Base-by-base conservation (phyloP, 2,329 filamentous ascomycete genomes). In the Microcyclospora tardicrescens region DNA sequence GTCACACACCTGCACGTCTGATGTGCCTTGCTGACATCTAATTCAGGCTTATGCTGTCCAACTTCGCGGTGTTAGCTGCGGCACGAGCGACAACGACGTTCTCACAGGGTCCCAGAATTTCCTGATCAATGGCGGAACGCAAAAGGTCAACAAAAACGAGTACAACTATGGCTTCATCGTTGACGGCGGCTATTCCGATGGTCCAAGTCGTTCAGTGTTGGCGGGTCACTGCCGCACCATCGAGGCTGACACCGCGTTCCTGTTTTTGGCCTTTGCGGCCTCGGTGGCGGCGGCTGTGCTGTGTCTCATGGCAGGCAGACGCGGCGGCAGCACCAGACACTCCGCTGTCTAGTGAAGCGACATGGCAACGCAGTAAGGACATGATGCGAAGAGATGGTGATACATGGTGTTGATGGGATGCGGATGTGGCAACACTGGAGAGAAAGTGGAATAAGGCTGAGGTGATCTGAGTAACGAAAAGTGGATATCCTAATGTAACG, bases 231-330 rank as follows among this genome's bases (percentile, higher is more conserved):
- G 51, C 39, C 42, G 39, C 16, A 38, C 40, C 28, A 43, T 42
- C 13, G 40, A 46, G 16, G 50, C 51, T 2, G 47, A 53, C 33
- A 29, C 45, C 19, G 51, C 41, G 10, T 54, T 54, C 35, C 38
- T 51, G 36, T 52, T 52, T 33, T 38, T 54, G 10, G 46, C 34
- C 2, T 50, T 45, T 35, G 34, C 40, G 14, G 37, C 41, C 15
- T 38, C 37, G 35, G 16, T 46, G 8, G 41, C 37, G 15, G 45
- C 43, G 16, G 43, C 43, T 5, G 41, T 34, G 11, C 19, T 48
- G 14, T 39, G 40, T 38, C 43, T 35, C 13, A n/a, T 43, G 27
- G 38, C 36, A 6, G 34, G 38, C 10, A 39, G 38, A 34, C 40
- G 39, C 19, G 38, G 40, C 35, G 29, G 37, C 16, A 13, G 34